Base-by-base conservation (phyloP, 495 filamentous ascomycete genomes). In the Paragyromitra xinjiangensis region DNA sequence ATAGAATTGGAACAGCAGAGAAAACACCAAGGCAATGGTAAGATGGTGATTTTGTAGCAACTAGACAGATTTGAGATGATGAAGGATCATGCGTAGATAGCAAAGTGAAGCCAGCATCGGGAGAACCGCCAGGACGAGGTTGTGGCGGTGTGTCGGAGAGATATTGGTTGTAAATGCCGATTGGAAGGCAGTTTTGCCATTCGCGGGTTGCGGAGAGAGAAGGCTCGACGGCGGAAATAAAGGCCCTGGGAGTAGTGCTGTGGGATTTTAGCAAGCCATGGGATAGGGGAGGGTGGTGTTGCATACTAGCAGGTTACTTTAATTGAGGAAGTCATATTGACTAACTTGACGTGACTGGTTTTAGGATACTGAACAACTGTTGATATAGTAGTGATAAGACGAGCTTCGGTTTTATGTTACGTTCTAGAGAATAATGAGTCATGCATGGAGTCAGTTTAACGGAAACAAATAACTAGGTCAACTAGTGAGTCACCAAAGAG, bases 161-260 rank as follows among this genome's bases (percentile, higher is more conserved):
- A 44, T 40, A 71, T 64, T 63, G 56, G 9, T 61, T 75, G 37
- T 55, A 71, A 14, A 64, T 72, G 19, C 58, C 45, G 12, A 64
- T 70, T 45, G 66, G 55, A n/a, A 75, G 42, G 44, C 16, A 55
- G n/a, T 75, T 75, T 64, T 71, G 73, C 55, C 66, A 75, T 45
- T 75, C 66, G 6, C 34, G 55, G 22, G 55, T 64, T 64, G 34
- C 66, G 19, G 56, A 70, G 24, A 70, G 56, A 2, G 44, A 64
- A 3, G 48, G 37, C 44, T 75, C 45, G 12, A 70, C 48, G n/a
- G 44, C 55, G 7, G 44, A n/a, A 53, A 71, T 50, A 7, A 64
- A 69, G 24, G 19, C 26, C 3, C 9, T 19, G 4, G 64, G 42
- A 40, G 12, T 63, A 42, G 29, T 14, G 9, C 72, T 75, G 39